Evolutionary conservation across 2,329 filamentous ascomycete genomes (phyloP).

Genomic region (Cladorrhinum sp.): DNA sequence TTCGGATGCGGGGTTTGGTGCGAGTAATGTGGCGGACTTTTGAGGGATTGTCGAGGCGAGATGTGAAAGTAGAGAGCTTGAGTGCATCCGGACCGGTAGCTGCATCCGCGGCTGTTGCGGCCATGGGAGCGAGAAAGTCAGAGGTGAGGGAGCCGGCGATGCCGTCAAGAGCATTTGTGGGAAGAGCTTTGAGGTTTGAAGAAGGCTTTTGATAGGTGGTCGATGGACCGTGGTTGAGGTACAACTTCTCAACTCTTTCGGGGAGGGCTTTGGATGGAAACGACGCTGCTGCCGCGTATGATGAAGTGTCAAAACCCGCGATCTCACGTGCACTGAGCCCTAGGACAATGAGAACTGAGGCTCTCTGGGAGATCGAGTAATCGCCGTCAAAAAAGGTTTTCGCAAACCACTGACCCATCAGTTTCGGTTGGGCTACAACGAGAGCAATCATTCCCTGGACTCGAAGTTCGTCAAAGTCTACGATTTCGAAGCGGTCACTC

Average conservation of each 20-base stretch:
- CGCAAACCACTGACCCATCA: slow-evolving; percentile 81
- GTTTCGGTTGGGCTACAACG: slow-evolving; percentile 69
- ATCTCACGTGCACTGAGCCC: slow-evolving; percentile 82
- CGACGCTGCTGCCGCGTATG: slow-evolving; percentile 46
- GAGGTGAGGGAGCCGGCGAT: slow-evolving; percentile 68
- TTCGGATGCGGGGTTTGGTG: slow-evolving; percentile 41
- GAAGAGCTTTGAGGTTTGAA: slow-evolving; percentile 49
- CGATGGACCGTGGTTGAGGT: slow-evolving; percentile 42
- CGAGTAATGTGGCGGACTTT: slow-evolving; percentile 27
- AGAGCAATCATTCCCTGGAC: slow-evolving; percentile 81
- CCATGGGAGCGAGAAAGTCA: slow-evolving; percentile 75
- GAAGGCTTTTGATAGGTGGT: slow-evolving; percentile 26
- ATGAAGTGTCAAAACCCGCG: slow-evolving; percentile 67
- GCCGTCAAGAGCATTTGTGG: slow-evolving; percentile 60
- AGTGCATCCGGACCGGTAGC: slow-evolving; percentile 76
- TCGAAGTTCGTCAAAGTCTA: slow-evolving; percentile 70
- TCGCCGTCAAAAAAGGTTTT: slow-evolving; percentile 88
- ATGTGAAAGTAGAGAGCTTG: slow-evolving; percentile 87
- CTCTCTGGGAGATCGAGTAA: slow-evolving; percentile 81
- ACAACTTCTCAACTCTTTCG: slow-evolving; percentile 68
- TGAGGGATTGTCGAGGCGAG: slow-evolving; percentile 52
- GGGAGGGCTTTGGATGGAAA: slow-evolving; percentile 85
- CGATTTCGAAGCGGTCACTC: slow-evolving; percentile 80
- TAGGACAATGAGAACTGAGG: slow-evolving; percentile 75
- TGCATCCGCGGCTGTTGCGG: slow-evolving; percentile 75